Conservation (phyloP, 1,284 basidiomycete species). For the Filobasidium uniguttulatum region DNA sequence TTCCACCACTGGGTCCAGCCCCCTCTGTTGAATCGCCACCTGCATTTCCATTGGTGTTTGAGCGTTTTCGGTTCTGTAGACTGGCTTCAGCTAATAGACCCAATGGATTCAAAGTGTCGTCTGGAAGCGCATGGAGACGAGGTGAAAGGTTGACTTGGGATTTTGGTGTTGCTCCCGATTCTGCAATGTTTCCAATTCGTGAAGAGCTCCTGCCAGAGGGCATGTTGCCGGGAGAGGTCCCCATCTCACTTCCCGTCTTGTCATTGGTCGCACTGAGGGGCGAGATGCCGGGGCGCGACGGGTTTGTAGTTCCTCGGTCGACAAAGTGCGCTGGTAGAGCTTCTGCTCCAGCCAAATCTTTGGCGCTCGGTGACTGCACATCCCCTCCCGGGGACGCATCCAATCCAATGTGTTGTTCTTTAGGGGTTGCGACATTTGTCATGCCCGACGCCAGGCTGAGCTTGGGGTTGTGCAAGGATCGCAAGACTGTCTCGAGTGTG, state of each 20-base stretch:
- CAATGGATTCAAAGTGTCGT: constrained; percentile 77
- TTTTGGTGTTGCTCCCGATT: constrained; percentile 3
- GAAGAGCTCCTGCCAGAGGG: neutral
- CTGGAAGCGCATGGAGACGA: constrained; percentile 76
- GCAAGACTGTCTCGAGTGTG: constrained; percentile 64
- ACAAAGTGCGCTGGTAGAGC: too few relatives aligned
- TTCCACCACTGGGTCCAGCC: neutral
- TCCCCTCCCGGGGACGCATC: neutral
- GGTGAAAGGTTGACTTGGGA: constrained; percentile 39
- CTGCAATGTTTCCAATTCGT: neutral
- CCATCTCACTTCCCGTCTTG: neutral
- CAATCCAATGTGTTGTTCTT: neutral
- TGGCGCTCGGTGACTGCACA: too few relatives aligned
- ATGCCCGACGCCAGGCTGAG: constrained; percentile 40
- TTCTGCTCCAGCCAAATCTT: too few relatives aligned
- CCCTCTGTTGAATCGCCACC: neutral
- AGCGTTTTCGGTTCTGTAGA: constrained; percentile 55
- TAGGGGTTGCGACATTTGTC: neutral
- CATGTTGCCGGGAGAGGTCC: neutral
- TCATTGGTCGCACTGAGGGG: neutral
- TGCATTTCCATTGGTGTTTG: constrained; percentile 1
- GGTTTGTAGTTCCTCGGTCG: neutral
- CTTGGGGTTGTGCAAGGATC: constrained; percentile 66
- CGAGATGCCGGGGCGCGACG: neutral
- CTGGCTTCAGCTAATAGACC: constrained; percentile 83